Conservation (phyloP, 164 flowering plant genomes). For the Tinospora cordifolia region DNA sequence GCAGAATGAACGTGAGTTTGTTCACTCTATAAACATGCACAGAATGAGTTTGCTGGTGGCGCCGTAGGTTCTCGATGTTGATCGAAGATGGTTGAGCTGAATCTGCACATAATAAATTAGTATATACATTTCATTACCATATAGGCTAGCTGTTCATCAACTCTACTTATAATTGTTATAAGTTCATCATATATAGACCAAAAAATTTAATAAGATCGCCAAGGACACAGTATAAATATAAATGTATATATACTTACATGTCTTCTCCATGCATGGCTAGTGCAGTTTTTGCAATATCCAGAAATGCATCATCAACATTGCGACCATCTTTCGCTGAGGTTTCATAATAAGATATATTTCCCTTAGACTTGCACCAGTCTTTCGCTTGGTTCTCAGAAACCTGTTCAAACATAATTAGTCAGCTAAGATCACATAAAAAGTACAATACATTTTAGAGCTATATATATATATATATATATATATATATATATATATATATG, state of each 20-base stretch:
- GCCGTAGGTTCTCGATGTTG: background rate
- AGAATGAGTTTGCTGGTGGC: too few species aligned
- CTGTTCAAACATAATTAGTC: constrained; percentile 24
- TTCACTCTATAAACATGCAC: background rate
- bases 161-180: too few species aligned
- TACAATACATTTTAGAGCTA: background rate
- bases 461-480: too few species aligned
- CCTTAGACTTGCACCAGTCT: constrained; percentile 86
- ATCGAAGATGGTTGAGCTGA: background rate
- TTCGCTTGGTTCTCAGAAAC: constrained; percentile 88
- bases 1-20: background rate
- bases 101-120: background rate
- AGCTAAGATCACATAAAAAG: background rate
- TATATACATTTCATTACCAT: too few species aligned
- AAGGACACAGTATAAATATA: too few species aligned
- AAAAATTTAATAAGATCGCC: too few species aligned
- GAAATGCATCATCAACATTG: constrained; percentile 81
- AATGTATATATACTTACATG: constrained; percentile 78
- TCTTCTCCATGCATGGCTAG: constrained; percentile 59
- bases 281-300: constrained; percentile 66
- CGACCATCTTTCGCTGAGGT: constrained; percentile 87
- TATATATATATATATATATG: too few species aligned
- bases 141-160: too few species aligned
- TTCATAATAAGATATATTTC: constrained; percentile 83
- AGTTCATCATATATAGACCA: too few species aligned